Evolutionary conservation across 2,329 filamentous ascomycete species (phyloP).

Genomic region (Gyromitra esculenta): DNA sequence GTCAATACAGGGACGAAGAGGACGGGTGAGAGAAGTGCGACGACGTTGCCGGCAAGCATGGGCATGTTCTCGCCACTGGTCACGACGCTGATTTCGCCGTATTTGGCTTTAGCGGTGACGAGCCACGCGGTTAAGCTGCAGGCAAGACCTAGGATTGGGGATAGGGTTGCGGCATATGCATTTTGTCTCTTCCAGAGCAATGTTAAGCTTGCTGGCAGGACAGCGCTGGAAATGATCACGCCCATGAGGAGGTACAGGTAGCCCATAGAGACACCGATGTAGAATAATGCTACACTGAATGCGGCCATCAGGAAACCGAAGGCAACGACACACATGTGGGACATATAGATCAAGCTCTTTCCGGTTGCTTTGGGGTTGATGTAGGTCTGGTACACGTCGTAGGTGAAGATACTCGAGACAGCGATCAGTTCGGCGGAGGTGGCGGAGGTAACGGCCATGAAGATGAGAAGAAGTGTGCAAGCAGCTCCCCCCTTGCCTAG

Average conservation of each 20-base stretch:
- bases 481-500: slow-evolving; percentile 83
- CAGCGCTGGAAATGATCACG: slow-evolving; percentile 84
- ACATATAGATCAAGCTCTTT: slow-evolving; percentile 80
- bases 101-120: slow-evolving; percentile 76
- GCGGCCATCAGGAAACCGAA: slow-evolving; percentile 81
- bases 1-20: slow-evolving; percentile 81
- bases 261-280: slow-evolving; percentile 83
- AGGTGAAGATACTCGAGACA: slow-evolving; percentile 86
- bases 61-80: slow-evolving; percentile 76
- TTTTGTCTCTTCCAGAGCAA: slow-evolving; percentile 84
- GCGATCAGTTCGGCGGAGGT: slow-evolving; percentile 86
- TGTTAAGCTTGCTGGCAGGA: slow-evolving; percentile 82
- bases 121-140: slow-evolving; percentile 80
- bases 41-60: slow-evolving; percentile 88
- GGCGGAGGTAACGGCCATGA: slow-evolving; percentile 89
- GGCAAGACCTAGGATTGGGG: slow-evolving; percentile 74
- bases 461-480: slow-evolving; percentile 80
- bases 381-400: slow-evolving; percentile 88
- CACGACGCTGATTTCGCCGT: slow-evolving; percentile 73
- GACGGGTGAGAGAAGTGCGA: slow-evolving; percentile 78
- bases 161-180: slow-evolving; percentile 75
- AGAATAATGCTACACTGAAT: slow-evolving; percentile 78
- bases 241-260: slow-evolving; percentile 92
- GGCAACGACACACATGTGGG: slow-evolving; percentile 75
- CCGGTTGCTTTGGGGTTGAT: slow-evolving; percentile 81